Base-by-base conservation (phyloP, 1,139 yeast species). In the Yamadazyma atlantica region DNA sequence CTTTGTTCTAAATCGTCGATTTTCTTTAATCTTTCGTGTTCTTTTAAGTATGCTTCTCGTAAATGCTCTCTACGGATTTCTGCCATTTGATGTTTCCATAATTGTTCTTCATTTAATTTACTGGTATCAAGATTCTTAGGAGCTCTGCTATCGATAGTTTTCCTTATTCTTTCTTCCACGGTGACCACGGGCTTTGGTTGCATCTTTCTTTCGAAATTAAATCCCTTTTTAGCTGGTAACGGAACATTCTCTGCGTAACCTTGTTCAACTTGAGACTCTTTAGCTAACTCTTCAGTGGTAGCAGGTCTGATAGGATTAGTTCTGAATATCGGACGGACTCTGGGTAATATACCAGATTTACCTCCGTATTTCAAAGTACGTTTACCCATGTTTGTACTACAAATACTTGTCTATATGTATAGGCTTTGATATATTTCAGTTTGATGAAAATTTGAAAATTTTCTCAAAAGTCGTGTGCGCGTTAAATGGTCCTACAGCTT, bases 311-410 rank as follows among this genome's bases (percentile, higher is more conserved):
- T 73, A 2, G 90, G 88, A 39, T 53, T 54, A 33, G 72, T 66
- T 53, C 80, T 83, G 65, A 85, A 75, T 28, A 84, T 77, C 28
- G 84, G 80, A 54, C 95, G 81, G 11, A 85, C 81, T 41, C 68
- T 73, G 36, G 97, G 97, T 49, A 89, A 73, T 35, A 86, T 69
- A 57, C 97, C 96, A 38, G 94, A 83, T 64, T 85, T 85, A n/a
- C 80, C 80, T 24, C 80, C 80, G 51, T 63, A 70, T 49, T 69
- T 75, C 33, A 75, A 55, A 18, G 69, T 66, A 40, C 79, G 71
- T 51, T 75, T 78, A 41, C 79, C 75, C 80, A 75, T 41, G 29
- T 4, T 37, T n/a, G n/a, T n/a, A n/a, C n/a, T n/a, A n/a, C n/a
- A n/a, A n/a, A n/a, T n/a, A n/a, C n/a, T n/a, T n/a, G n/a, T n/a